Evolutionary conservation across 176 grass and related monocot species (phyloP).

Genomic region (Juncus inflexus): DNA sequence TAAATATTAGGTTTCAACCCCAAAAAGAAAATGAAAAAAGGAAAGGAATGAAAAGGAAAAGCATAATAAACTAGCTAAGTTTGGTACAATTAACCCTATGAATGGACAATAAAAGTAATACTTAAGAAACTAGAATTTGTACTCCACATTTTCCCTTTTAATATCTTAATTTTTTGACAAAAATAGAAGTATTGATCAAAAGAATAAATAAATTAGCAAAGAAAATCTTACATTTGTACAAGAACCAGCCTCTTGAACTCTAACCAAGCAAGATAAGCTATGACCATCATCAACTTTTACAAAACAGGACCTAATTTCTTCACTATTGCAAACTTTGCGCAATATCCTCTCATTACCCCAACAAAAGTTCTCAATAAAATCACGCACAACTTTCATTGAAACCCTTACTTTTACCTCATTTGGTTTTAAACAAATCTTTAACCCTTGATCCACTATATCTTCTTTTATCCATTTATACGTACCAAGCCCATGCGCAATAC

Average conservation of each 20-base stretch:
- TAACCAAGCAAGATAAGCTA: conserved; percentile 59
- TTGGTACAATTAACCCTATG: too few relatives aligned
- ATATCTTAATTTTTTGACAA: too few relatives aligned
- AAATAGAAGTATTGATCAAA: background rate
- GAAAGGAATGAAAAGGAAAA: too few relatives aligned
- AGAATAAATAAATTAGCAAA: background rate
- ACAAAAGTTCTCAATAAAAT: conserved; percentile 48
- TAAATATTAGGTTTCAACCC: too few relatives aligned
- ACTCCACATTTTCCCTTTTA: too few relatives aligned
- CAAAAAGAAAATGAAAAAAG: too few relatives aligned
- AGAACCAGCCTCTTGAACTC: conserved; percentile 67
- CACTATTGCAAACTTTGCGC: conserved; percentile 42
- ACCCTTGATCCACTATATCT: conserved; percentile 67
- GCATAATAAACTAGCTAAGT: too few relatives aligned
- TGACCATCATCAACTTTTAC: conserved; percentile 45
- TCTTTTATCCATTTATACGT: conserved; percentile 93
- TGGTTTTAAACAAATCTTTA: conserved; percentile 38
- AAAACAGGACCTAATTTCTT: conserved; percentile 48
- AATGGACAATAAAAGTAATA: too few relatives aligned
- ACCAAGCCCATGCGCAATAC: conserved; percentile 68
- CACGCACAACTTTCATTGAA: conserved; percentile 57
- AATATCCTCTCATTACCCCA: conserved; percentile 48
- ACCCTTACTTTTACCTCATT: conserved; percentile 46
- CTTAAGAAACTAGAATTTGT: too few relatives aligned
- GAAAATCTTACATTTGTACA: conserved; percentile 55